Base-by-base conservation (phyloP, 2,329 filamentous ascomycete genomes). In the Aspergillus ustus region DNA sequence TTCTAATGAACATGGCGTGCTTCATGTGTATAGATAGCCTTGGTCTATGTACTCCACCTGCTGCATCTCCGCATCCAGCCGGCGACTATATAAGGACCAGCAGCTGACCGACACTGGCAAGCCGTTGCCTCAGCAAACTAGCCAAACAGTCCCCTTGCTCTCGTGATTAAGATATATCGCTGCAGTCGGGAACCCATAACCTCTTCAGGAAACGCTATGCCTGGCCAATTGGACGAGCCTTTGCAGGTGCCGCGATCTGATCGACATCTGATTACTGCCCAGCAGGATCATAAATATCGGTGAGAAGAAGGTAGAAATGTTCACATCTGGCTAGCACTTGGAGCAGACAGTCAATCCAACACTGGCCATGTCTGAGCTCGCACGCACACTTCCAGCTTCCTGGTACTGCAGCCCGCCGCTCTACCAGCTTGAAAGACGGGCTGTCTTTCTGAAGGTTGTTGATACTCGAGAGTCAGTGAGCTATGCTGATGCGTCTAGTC, bases 351-450 rank as follows among this genome's bases (percentile, higher is more conserved):
- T 19, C 37, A 20, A 29, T 17, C 20, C 11, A 48, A 34, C 40
- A 45, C 13, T 7, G 25, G 71, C 52, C 46, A 77, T 77, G 75
- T 58, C 73, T 40, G 71, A 76, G 54, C 69, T 76, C 53, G 53
- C 67, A 29, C 69, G 75, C 52, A 84, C 82, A 20, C 72, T 84
- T 44, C 82, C 82, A n/a, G 82, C 82, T 13, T 84, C 82, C 1
- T 84, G 82, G 82, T 84, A 83, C 62, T 78, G 78, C 66, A 84
- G 80, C 61, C 66, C 71, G 37, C 74, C 81, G 17, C 72, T 84
- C 9, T 84, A 84, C 70, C 78, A 83, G 51, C 75, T 84, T 56
- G 82, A 84, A 69, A 74, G 80, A 50, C 73, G 79, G 53, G 81
- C 81, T 6, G 80, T 84, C 9, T 84, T 84, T 65, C 59, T 81